Evolutionary conservation across 106 monocot species (phyloP).

Genomic region (Gastrodia elata): DNA sequence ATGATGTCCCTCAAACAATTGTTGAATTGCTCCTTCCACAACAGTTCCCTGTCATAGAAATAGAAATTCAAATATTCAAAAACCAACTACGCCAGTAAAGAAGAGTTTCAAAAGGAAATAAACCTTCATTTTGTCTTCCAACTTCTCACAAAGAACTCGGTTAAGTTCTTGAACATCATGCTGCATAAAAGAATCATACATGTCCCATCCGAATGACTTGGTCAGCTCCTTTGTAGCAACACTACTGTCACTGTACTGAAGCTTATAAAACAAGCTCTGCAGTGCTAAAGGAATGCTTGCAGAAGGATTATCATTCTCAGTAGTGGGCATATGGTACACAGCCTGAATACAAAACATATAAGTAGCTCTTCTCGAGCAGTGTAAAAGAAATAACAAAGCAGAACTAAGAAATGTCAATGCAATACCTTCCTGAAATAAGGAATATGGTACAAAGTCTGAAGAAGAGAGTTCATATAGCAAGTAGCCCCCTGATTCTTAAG

Average conservation of each 20-base stretch:
- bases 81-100: not conserved
- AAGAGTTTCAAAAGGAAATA: not conserved
- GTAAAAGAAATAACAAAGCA: not conserved
- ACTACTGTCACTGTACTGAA: slow-evolving; percentile 40
- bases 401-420: not conserved
- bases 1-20: slow-evolving; percentile 76
- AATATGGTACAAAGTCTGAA: slow-evolving; percentile 95
- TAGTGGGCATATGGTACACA: slow-evolving; percentile 90
- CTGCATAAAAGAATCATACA: slow-evolving; percentile 55
- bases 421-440: slow-evolving; percentile 96
- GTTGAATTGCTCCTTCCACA: slow-evolving; percentile 69
- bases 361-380: not conserved
- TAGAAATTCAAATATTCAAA: slow-evolving; percentile 1
- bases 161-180: slow-evolving; percentile 91
- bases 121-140: slow-evolving; percentile 94
- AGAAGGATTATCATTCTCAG: slow-evolving; percentile 76
- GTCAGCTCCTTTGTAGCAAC: slow-evolving; percentile 51
- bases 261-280: slow-evolving; percentile 56
- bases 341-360: slow-evolving; percentile 31
- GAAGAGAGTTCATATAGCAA: slow-evolving; percentile 99
- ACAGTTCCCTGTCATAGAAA: slow-evolving; percentile 46
- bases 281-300: slow-evolving; percentile 78
- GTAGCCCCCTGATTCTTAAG: slow-evolving; percentile 99
- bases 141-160: slow-evolving; percentile 72
- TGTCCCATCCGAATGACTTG: slow-evolving; percentile 57